phyloP scores from a whole-genome alignment of 108 stramenopile species.

The Cyclostephanos tholiformis region DNA sequence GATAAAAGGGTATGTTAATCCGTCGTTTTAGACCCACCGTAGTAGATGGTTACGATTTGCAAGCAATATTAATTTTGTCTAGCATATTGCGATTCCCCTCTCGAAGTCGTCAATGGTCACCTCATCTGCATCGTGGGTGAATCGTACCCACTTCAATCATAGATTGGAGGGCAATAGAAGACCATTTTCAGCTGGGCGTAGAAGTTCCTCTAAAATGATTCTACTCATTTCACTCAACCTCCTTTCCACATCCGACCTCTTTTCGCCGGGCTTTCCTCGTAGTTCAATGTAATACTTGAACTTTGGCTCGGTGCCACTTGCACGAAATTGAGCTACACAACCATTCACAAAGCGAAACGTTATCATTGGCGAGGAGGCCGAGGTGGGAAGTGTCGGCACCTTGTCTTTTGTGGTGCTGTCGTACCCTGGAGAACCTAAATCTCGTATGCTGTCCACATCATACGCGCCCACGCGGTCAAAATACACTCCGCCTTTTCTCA shows the following conservation, averaged over 20 bases:
- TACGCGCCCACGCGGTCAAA: constrained; percentile 65
- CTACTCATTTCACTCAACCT: constrained; percentile 68
- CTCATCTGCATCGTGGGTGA: too few species aligned
- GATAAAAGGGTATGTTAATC: not conserved
- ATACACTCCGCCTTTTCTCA: constrained; percentile 79
- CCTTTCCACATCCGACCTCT: constrained; percentile 62
- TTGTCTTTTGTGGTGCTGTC: constrained; percentile 84
- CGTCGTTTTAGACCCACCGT: too few species aligned
- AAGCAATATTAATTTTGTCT: too few species aligned
- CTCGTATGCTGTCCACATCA: constrained; percentile 78
- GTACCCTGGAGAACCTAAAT: constrained; percentile 86
- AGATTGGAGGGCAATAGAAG: constrained; percentile 45
- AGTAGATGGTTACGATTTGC: too few species aligned
- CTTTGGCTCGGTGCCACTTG: constrained; percentile 97
- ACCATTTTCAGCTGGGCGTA: constrained; percentile 77
- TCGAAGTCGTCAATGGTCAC: too few species aligned
- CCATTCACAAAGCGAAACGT: constrained; percentile 93
- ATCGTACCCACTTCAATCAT: not conserved
- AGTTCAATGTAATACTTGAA: constrained; percentile 98
- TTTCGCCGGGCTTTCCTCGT: constrained; percentile 78
- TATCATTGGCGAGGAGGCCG: constrained; percentile 90
- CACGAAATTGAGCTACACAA: constrained; percentile 92
- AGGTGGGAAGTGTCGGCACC: constrained; percentile 78
- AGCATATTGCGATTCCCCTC: too few species aligned
- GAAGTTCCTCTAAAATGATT: constrained; percentile 72